phyloP scores from a whole-genome alignment of 2,329 filamentous ascomycete genomes.

The Botrytis cinerea region DNA sequence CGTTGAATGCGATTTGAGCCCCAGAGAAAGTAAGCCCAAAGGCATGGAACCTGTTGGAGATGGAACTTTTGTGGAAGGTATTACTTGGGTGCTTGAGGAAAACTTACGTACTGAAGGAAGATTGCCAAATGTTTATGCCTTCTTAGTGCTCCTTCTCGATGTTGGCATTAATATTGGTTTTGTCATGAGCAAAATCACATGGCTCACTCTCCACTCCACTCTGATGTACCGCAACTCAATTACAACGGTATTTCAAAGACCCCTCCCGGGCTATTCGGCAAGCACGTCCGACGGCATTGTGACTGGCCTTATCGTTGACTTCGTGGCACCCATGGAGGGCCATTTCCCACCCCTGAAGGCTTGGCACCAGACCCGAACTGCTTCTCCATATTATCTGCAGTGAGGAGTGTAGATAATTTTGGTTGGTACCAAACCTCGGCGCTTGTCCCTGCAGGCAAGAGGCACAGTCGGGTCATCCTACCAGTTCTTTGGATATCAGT shows the following conservation, averaged over 20 bases:
- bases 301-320: slow-evolving; percentile 25
- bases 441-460: slow-evolving; percentile 40
- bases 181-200: not conserved
- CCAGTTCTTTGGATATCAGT: slow-evolving; percentile 10
- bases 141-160: not conserved
- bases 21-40: not conserved
- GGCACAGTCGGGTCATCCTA: slow-evolving; percentile 33
- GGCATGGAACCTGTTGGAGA: not conserved
- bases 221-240: slow-evolving; percentile 14
- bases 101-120: slow-evolving; percentile 14
- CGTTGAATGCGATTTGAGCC: not conserved
- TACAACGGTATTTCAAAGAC: slow-evolving; percentile 18
- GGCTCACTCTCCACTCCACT: not conserved
- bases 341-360: not conserved
- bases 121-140: not conserved
- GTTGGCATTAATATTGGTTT: not conserved
- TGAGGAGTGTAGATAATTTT: slow-evolving; percentile 13
- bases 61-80: not conserved
- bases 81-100: slow-evolving; percentile 4
- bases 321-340: slow-evolving; percentile 23
- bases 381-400: slow-evolving; percentile 23
- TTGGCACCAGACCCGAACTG: slow-evolving; percentile 13
- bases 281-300: slow-evolving; percentile 21
- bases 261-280: slow-evolving; percentile 23
- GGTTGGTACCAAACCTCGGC: slow-evolving; percentile 26